A percentile compares a stretch with the other conserved stretches of the same genome.
phyloP scores from a whole-genome alignment of 805 yeast species.

The Vanderwaltozyma verrucispora region DNA sequence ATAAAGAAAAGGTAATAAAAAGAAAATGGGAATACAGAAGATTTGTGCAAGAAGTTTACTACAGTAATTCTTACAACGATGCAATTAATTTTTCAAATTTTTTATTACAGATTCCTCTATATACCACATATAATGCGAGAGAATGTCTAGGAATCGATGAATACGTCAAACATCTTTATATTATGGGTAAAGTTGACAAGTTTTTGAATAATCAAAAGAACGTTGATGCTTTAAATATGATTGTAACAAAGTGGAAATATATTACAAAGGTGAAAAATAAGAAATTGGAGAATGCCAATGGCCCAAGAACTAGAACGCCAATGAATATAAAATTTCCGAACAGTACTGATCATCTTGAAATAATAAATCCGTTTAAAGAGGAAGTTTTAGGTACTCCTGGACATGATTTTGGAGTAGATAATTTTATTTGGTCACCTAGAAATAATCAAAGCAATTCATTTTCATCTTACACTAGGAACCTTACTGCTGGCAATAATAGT shows the following conservation, averaged over 20 bases:
- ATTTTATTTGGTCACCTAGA: constrained; percentile 25
- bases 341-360: neutral
- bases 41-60: constrained; percentile 58
- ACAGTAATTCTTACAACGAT: constrained; percentile 45
- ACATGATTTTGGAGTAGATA: constrained; percentile 20
- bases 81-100: constrained; percentile 58
- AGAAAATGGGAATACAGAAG: constrained; percentile 49
- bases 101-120: constrained; percentile 60
- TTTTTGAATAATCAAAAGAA: constrained; percentile 25
- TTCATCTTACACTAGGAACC: neutral
- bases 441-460: neutral
- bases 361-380: neutral
- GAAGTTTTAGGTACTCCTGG: constrained; percentile 11
- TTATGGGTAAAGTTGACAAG: constrained; percentile 46
- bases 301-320: neutral
- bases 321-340: neutral
- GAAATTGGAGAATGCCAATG: no score
- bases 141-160: constrained; percentile 67
- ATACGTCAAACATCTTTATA: constrained; percentile 51
- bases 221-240: constrained; percentile 29
- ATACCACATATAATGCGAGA: constrained; percentile 65
- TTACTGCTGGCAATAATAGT: neutral
- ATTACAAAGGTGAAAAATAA: constrained; percentile 5
- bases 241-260: constrained; percentile 29
- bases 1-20: constrained; percentile 42